Evolutionary conservation across 768 basidiomycete genomes (phyloP).

Genomic region (Holtermanniella nyarrowii): DNA sequence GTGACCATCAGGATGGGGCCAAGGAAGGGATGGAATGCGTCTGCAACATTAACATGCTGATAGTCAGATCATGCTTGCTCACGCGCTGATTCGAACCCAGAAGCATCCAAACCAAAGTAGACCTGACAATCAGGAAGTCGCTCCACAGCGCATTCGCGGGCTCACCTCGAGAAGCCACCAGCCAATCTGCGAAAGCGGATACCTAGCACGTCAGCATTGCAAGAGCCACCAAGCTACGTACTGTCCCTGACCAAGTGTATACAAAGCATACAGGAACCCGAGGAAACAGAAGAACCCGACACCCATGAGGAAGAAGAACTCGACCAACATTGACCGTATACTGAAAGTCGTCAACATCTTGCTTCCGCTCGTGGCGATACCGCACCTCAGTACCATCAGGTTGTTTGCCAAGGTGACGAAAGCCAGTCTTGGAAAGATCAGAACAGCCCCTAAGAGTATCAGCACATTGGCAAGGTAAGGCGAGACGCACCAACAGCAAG

Average conservation of each 20-base stretch:
- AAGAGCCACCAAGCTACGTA: conserved; percentile 1
- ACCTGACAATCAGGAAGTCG: conserved; percentile 5
- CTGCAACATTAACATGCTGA: conserved; percentile 40
- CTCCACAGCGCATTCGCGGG: too few relatives aligned
- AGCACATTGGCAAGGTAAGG: neutral
- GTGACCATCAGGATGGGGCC: conserved; percentile 67
- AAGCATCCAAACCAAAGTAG: conserved; percentile 86
- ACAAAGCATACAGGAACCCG: conserved; percentile 85
- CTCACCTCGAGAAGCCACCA: conserved; percentile 88
- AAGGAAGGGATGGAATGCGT: conserved; percentile 68
- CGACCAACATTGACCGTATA: conserved; percentile 76
- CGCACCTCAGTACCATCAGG: conserved; percentile 42
- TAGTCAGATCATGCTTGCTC: conserved; percentile 34
- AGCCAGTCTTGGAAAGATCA: conserved; percentile 82
- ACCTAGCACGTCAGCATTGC: conserved; percentile 18
- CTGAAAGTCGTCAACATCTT: neutral
- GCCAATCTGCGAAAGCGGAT: conserved; percentile 51
- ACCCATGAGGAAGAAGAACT: conserved; percentile 51
- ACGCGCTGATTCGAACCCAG: conserved; percentile 75
- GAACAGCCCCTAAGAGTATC: conserved; percentile 49
- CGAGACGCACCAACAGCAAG: conserved; percentile 57
- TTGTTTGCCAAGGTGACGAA: conserved; percentile 73
- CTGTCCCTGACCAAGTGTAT: conserved; percentile 59
- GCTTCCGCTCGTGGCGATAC: neutral
- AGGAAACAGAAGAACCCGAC: conserved; percentile 52